phyloP scores from a whole-genome alignment of 495 filamentous ascomycete species.

The Penicillium soppii region DNA sequence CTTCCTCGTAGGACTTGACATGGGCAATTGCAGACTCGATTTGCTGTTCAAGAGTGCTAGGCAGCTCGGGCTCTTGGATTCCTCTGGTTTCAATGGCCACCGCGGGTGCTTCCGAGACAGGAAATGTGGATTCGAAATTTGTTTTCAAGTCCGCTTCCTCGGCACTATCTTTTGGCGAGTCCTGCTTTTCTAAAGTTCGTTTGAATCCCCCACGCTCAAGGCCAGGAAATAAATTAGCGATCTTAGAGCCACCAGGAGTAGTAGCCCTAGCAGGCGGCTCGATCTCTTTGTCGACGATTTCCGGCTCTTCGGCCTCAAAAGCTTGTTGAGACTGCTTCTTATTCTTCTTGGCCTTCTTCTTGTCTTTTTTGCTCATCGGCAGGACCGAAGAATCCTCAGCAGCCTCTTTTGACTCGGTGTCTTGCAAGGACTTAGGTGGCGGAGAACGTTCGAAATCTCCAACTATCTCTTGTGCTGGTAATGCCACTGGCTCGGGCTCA shows the following conservation, averaged over 20 bases:
- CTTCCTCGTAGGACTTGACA: constrained; percentile 6
- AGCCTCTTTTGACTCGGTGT: constrained; percentile 11
- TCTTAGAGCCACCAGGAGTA: constrained; percentile 30
- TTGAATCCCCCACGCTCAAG: constrained; percentile 37
- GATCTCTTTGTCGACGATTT: constrained; percentile 13
- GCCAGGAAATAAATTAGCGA: constrained; percentile 40
- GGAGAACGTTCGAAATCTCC: constrained; percentile 35
- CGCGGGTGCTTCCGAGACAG: constrained; percentile 50
- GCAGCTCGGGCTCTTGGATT: constrained; percentile 13
- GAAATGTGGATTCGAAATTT: constrained; percentile 51
- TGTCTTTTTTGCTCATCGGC: constrained; percentile 28
- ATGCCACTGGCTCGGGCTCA: constrained; percentile 24
- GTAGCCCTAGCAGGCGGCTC: constrained; percentile 21
- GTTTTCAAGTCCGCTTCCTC: constrained; percentile 42
- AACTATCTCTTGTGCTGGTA: constrained; percentile 28
- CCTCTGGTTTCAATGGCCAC: constrained; percentile 18
- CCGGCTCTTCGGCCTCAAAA: constrained; percentile 3
- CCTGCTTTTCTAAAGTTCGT: constrained; percentile 17
- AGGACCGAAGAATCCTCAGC: constrained; percentile 10
- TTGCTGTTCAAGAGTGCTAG: constrained; percentile 8
- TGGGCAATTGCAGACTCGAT: constrained; percentile 4
- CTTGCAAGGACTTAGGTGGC: constrained; percentile 27
- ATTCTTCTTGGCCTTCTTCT: constrained; percentile 32
- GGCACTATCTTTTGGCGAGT: constrained; percentile 46
- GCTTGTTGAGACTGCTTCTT: constrained; percentile 26